Conservation (phyloP, 2,329 filamentous ascomycete species). For the Scortechinia acanthostroma region DNA sequence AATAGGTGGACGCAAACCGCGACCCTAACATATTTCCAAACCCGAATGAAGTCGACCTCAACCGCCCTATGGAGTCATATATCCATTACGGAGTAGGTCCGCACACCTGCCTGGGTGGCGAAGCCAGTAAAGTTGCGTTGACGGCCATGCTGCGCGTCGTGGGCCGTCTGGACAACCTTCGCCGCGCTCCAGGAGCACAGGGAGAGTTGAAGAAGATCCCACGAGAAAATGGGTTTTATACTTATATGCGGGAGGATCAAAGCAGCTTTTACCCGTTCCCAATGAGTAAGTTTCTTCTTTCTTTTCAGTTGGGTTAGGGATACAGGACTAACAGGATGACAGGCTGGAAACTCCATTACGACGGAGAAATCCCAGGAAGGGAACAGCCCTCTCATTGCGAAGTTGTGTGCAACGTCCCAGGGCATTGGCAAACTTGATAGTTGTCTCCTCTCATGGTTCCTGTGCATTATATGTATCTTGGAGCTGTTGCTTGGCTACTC, state of each 20-base stretch:
- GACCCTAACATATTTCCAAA: constrained; percentile 25
- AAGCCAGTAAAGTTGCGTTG: constrained; percentile 29
- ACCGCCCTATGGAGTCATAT: constrained; percentile 27
- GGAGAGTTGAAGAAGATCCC: constrained; percentile 33
- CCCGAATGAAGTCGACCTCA: constrained; percentile 29
- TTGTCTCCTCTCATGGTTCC: no score
- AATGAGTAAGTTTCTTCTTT: no score
- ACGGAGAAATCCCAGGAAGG: no score
- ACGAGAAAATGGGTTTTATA: constrained; percentile 12
- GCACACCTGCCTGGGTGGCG: constrained; percentile 33
- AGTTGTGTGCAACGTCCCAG: no score
- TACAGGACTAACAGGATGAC: no score
- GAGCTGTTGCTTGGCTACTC: no score
- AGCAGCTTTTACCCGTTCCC: constrained; percentile 32
- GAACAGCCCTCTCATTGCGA: no score
- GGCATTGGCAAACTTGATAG: no score
- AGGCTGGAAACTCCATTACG: no score
- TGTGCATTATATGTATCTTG: no score
- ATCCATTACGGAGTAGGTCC: constrained; percentile 34
- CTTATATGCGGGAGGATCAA: constrained; percentile 33
- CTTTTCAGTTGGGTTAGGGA: no score
- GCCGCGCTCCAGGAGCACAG: constrained; percentile 34
- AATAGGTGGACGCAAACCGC: constrained; percentile 23
- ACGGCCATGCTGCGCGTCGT: constrained; percentile 30
- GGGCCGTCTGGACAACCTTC: constrained; percentile 32